Evolutionary conservation across 2,329 filamentous ascomycete genomes (phyloP).

Genomic region (Neofusicoccum sp.): DNA sequence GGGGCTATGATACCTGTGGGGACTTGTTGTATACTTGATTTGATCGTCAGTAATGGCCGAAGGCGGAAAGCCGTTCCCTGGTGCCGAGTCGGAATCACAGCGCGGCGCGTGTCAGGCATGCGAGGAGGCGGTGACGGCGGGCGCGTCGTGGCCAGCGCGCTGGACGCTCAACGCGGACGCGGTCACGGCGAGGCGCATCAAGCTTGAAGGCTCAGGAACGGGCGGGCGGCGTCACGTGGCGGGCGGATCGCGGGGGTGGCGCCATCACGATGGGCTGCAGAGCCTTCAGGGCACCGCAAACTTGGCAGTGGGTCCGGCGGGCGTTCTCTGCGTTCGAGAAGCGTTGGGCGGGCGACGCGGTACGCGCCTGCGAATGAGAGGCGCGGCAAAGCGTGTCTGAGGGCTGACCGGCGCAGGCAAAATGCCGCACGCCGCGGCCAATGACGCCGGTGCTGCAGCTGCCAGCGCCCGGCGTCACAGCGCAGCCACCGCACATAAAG

Average conservation of each 20-base stretch:
- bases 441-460: constrained; percentile 4
- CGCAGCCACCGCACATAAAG: constrained; percentile 3
- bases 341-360: constrained; percentile 9
- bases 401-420: constrained; percentile 12
- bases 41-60: background rate
- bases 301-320: constrained; percentile 1
- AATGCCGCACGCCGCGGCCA: constrained; percentile 5
- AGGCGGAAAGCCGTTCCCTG: constrained; percentile 6
- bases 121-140: constrained; percentile 1
- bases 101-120: constrained; percentile 8
- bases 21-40: constrained; percentile 6
- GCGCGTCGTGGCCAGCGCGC: constrained; percentile 7
- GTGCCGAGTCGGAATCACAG: constrained; percentile 4
- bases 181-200: too few species aligned
- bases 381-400: background rate
- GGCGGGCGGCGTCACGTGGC: constrained; percentile 3
- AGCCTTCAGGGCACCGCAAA: constrained; percentile 5
- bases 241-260: constrained; percentile 13
- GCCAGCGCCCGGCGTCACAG: constrained; percentile 12
- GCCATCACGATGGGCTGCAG: constrained; percentile 9
- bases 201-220: too few species aligned
- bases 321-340: constrained; percentile 8
- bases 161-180: background rate
- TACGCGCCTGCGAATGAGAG: constrained; percentile 13
- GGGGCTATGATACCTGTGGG: constrained; percentile 9